Evolutionary conservation across 495 filamentous ascomycete genomes (phyloP), one percentile per base, ranked within the genome.

Genomic region (Usnea hakonensis): DNA sequence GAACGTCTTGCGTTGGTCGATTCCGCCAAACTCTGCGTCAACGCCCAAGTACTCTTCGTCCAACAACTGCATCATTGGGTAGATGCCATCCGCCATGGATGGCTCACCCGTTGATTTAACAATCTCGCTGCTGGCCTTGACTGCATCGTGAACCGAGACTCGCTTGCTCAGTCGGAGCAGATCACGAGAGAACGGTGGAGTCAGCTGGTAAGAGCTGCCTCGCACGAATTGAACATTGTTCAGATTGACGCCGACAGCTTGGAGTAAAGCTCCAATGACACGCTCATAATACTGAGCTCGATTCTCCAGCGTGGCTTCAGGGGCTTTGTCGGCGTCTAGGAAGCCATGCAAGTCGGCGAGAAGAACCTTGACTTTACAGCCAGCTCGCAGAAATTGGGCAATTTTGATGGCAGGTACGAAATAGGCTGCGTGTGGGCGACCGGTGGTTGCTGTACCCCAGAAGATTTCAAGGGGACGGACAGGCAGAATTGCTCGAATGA

Each of bases 1-100:
- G 67, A 96, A 97, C 40, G 96, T 81, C 72, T 97, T 97, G 41
- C 92, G 75, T 77, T 96, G 91, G 65, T 95, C 91, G 6, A 92
- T 77, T 65, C 75, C 76, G 50, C 78, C 77, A 0, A 86, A 86
- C 65, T 97, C 85, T 2, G 79, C 85, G 74, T 97, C 90, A 10
- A 90, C 87, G 61, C 84, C 81, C 14, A 97, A 78, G 75, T 95
- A 84, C 76, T 96, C 81, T 74, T 97, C 92, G 67, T 97, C 92
- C 35, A 97, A 78, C 2, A 86, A 85, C 74, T 97, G 92, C 69
- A 97, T 85, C 19, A 80, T 61, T 11, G 67, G 67, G 41, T 97
- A 97, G 57, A 96, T 78, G 17, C 95, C 79, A 1, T 90, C 90
- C 64, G 80, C 82, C 50, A 97, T 66, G 14, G 87, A 81, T 32